Evolutionary conservation across 192 early-diverging fungal species (phyloP), one percentile per base, ranked within the genome.

Genomic region (Linnemannia schmuckeri): DNA sequence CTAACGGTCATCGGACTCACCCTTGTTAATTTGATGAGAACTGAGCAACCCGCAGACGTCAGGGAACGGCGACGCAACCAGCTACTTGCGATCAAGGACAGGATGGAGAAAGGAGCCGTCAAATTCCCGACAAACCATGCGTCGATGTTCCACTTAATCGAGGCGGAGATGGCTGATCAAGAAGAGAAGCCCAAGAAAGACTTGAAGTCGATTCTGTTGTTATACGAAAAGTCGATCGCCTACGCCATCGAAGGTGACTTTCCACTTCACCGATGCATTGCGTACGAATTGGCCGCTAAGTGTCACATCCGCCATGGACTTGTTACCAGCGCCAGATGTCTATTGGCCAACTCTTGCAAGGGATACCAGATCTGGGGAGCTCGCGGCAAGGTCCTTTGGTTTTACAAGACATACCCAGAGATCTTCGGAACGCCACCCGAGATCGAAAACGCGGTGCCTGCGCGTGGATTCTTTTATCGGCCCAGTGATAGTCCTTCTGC

Each of bases 151-250:
- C 68, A 87, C 33, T 47, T 87, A 13, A 42, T 87, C n/a, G 74
- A 87, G 22, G 85, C 85, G 3, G 85, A 87, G 61, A 87, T 87
- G 44, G 79, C 85, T 5, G 85, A 87, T 38, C 85, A 87, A 33
- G 77, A 79, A 13, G 61, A 78, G 3, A 70, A 55, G 49, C 0
- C 57, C 2, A 27, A 4, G 17, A 78, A 52, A 33, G 72, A 81
- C 15, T 15, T 87, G 37, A 78, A 75, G 33, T 69, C 69, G 71
- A 73, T 81, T 10, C 35, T 87, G 0, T 6, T 78, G 66, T 47
- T 81, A 4, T 87, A 87, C 68, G 85, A 87, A 52, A 81, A 81
- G 72, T 75, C 85, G 5, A 87, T 87, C 44, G 40, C 73, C 1
- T 87, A 81, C 52, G 70, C 85, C 6, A 81, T 35, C 18, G 42